Conservation (phyloP, 495 filamentous ascomycete species). For the Viridothelium virens region DNA sequence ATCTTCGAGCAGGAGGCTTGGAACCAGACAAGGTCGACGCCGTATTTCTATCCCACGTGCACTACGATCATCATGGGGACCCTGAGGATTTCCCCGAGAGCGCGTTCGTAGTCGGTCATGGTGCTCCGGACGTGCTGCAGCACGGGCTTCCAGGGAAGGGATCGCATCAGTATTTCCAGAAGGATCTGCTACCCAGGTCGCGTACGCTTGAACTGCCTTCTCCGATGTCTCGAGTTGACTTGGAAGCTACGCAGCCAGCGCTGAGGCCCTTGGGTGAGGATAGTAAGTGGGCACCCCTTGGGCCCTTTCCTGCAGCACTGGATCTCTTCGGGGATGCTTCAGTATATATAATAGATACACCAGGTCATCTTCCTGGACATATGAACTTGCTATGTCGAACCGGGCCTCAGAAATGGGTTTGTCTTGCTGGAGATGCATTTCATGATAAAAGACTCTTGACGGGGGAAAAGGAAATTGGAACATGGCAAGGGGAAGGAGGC, state of each 20-base stretch:
- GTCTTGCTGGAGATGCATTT: slow-evolving; percentile 35
- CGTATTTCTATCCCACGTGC: slow-evolving; percentile 45
- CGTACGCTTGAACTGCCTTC: slow-evolving; percentile 31
- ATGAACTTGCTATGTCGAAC: slow-evolving; percentile 32
- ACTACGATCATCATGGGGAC: slow-evolving; percentile 48
- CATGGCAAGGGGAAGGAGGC: slow-evolving; percentile 29
- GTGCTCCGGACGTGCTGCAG: slow-evolving; percentile 37
- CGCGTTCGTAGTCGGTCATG: slow-evolving; percentile 42
- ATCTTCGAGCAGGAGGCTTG: slow-evolving; percentile 32
- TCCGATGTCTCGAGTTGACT: slow-evolving; percentile 8
- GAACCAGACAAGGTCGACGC: slow-evolving; percentile 35
- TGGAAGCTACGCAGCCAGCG: not conserved
- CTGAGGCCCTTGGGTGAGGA: not conserved
- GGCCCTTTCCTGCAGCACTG: slow-evolving; percentile 27
- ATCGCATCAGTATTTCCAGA: slow-evolving; percentile 32
- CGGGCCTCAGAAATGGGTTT: slow-evolving; percentile 29
- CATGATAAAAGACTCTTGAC: slow-evolving; percentile 33
- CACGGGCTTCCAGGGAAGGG: slow-evolving; percentile 28
- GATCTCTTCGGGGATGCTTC: slow-evolving; percentile 34
- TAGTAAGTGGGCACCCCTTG: slow-evolving; percentile 27
- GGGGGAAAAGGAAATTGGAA: slow-evolving; percentile 32
- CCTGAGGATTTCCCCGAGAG: slow-evolving; percentile 40
- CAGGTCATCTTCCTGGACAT: slow-evolving; percentile 34
- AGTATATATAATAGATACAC: slow-evolving; percentile 32
- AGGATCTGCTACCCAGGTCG: slow-evolving; percentile 29